Conservation (phyloP, 2,329 filamentous ascomycete genomes). For the Bimuria novae-zelandiae region DNA sequence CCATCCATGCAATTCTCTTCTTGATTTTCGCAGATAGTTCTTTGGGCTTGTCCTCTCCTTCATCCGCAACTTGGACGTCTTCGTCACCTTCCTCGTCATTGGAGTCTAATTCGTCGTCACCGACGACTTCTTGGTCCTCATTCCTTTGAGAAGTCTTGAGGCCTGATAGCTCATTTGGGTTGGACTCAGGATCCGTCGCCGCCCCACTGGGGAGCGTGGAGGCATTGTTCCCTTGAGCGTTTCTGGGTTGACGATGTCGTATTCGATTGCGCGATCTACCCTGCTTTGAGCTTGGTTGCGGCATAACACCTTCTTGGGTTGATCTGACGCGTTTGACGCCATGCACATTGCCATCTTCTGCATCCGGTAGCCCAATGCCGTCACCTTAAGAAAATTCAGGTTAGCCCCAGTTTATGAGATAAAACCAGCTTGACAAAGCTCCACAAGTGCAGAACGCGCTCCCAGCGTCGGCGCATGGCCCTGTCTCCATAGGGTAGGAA, state of each 20-base stretch:
- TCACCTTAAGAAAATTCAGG: neutral
- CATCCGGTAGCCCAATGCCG: neutral
- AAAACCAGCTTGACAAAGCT: neutral
- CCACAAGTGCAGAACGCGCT: too few relatives aligned
- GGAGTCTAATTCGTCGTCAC: neutral
- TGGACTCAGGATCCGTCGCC: neutral
- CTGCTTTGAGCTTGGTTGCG: neutral
- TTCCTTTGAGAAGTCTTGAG: neutral
- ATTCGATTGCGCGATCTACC: neutral
- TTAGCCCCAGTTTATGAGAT: neutral
- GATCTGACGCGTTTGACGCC: neutral
- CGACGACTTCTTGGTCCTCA: neutral
- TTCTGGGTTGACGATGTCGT: neutral
- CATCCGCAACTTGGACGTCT: neutral
- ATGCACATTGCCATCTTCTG: neutral
- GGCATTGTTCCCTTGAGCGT: neutral
- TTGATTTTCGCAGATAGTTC: slow-evolving; percentile 18
- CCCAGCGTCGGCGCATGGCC: too few relatives aligned
- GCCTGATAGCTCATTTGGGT: neutral
- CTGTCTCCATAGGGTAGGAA: neutral
- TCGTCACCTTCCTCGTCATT: neutral
- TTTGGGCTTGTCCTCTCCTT: slow-evolving; percentile 8
- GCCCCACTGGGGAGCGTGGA: too few relatives aligned
- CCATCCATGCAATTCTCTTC: slow-evolving; percentile 22
- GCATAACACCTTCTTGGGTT: neutral